Percentiles rank a stretch among this genome's conserved stretches.
These are phyloP conservation scores for Colletotrichum agaves DNA, from an alignment of 2,329 filamentous ascomycete genomes.

Conservation along the genomic window DNA sequence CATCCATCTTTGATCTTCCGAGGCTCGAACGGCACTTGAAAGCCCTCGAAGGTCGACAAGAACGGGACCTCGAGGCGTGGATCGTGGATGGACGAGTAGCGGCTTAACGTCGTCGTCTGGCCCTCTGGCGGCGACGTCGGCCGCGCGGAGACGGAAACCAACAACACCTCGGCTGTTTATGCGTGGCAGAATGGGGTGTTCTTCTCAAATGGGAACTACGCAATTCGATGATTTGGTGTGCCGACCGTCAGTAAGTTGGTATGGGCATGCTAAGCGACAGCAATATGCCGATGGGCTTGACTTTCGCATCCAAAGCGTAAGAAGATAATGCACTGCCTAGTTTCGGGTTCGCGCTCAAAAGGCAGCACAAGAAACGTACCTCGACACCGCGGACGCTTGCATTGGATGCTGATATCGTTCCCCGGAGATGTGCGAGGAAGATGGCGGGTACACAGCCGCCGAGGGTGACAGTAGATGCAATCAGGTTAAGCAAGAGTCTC, in stretches of 20 bases:
- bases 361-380: conserved; percentile 5
- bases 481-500: background rate
- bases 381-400: background rate
- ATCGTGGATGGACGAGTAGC: conserved; percentile 1
- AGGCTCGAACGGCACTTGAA: background rate
- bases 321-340: conserved; percentile 41
- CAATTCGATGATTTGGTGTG: conserved; percentile 43
- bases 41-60: background rate
- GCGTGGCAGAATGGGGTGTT: conserved; percentile 28
- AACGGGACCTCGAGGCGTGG: conserved; percentile 12
- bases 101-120: conserved; percentile 7
- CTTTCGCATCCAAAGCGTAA: conserved; percentile 42
- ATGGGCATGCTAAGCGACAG: conserved; percentile 42
- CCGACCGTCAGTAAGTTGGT: conserved; percentile 42
- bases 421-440: background rate
- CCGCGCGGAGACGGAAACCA: background rate
- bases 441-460: background rate
- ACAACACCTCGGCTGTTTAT: conserved; percentile 53
- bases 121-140: conserved; percentile 11
- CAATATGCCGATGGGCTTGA: conserved; percentile 43
- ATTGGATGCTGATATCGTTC: background rate
- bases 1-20: background rate
- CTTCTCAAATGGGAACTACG: conserved; percentile 38
- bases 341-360: conserved; percentile 42
- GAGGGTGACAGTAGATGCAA: background rate